Base-by-base conservation (phyloP, 371 early-diverging fungal species). In the Mortierella polycephala region DNA sequence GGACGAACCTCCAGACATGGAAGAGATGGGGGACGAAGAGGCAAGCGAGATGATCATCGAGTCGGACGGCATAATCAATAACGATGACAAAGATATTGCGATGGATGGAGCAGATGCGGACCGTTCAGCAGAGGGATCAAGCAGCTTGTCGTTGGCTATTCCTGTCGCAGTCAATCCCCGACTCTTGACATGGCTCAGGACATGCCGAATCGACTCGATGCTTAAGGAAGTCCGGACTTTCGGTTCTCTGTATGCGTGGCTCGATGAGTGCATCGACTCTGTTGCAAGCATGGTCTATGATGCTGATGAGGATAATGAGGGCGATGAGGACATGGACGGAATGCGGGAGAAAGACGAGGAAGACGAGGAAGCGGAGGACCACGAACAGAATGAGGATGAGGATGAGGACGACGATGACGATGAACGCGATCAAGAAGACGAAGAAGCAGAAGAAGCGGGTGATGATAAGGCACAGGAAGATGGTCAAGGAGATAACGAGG, bases 171-270 rank as follows among this genome's bases (percentile, higher is more conserved):
- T 69, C 54, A 65, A 69, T 18, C 60, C 73, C 5, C 61, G 59
- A 21, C 57, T 79, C 30, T 53, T 69, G 54, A 39, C 57, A 1
- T 79, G 80, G 80, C 69, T 79, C 37, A 52, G 53, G 51, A 64
- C 60, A 2, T 60, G 69, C 40, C 67, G 45, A 0, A 56, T 79
- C 12, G 73, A 79, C 53, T 47, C 45, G 11, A 72, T 79, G 69
- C 20, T 79, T 57, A 49, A 63, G 39, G 60, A 62, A 13, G 80
- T 79, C 16, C 49, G 53, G 60, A 73, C 80, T 2, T 79, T 59
- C 63, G 73, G 80, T 10, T 63, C 72, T 9, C 54, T 79, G 47
- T 62, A 79, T 56, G 73, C 73, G 8, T 79, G 80, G 80, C 60
- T 79, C 45, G 80, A 72, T 44, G 67, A 65, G 49, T 72, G 65